phyloP scores from a whole-genome alignment of 2,329 filamentous ascomycete genomes.

The Xylariaceae sp. region DNA sequence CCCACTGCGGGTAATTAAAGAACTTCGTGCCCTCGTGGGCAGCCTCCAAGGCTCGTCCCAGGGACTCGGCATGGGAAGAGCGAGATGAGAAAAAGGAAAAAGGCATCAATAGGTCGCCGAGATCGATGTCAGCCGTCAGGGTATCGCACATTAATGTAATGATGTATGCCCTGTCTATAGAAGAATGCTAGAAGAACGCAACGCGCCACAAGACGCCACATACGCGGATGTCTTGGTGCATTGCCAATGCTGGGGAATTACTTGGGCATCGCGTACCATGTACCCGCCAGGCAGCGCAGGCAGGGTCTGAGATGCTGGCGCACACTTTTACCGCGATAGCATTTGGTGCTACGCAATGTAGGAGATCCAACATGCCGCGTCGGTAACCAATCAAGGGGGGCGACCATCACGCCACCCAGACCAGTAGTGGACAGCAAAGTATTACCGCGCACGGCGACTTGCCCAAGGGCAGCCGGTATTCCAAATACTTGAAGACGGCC shows the following conservation, averaged over 20 bases:
- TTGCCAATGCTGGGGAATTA: too few species aligned
- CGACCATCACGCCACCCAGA: not conserved
- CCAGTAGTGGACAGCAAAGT: not conserved
- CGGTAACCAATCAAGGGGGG: conserved; percentile 21
- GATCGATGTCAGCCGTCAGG: not conserved
- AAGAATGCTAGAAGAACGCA: not conserved
- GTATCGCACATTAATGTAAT: too few species aligned
- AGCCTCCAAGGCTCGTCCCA: not conserved
- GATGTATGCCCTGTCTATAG: too few species aligned
- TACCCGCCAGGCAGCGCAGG: too few species aligned
- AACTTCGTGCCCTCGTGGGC: conserved; percentile 16
- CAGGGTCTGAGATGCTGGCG: too few species aligned
- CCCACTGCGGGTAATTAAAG: not conserved
- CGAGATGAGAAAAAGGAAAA: not conserved
- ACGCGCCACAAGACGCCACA: not conserved
- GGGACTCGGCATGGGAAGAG: not conserved
- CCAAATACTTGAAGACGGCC: not conserved
- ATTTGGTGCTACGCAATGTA: not conserved
- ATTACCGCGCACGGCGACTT: not conserved
- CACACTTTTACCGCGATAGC: not conserved
- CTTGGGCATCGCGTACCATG: too few species aligned
- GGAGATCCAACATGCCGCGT: conserved; percentile 17
- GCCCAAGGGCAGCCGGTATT: not conserved
- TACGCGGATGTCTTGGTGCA: not conserved
- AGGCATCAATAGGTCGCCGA: not conserved